phyloP scores from a whole-genome alignment of 2,329 filamentous ascomycete genomes.

The Eutypella sp. region DNA sequence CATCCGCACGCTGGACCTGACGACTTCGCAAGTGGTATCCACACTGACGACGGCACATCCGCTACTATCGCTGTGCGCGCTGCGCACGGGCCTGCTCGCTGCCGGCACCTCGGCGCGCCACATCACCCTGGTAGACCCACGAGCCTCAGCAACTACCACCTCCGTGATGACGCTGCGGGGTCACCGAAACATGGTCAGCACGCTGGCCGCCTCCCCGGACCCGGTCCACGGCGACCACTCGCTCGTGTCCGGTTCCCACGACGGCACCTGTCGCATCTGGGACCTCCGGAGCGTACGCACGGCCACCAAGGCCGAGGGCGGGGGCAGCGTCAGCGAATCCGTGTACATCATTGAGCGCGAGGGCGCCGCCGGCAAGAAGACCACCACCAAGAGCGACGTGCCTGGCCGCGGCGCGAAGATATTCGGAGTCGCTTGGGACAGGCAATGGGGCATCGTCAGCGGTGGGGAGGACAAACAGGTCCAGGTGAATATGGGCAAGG shows the following conservation, averaged over 20 bases:
- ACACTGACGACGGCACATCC: conserved; percentile 80
- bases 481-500: conserved; percentile 76
- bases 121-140: conserved; percentile 89
- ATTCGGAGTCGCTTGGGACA: conserved; percentile 82
- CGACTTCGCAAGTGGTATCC: conserved; percentile 72
- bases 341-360: conserved; percentile 74
- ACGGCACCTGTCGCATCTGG: conserved; percentile 91
- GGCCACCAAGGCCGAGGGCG: conserved; percentile 54
- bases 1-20: conserved; percentile 84
- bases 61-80: conserved; percentile 70
- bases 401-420: conserved; percentile 87
- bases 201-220: conserved; percentile 46
- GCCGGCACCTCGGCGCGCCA: conserved; percentile 81
- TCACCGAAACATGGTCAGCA: conserved; percentile 69
- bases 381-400: conserved; percentile 49
- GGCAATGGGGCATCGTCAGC: conserved; percentile 81
- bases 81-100: conserved; percentile 60
- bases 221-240: conserved; percentile 78
- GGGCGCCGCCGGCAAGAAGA: conserved; percentile 59
- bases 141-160: conserved; percentile 69
- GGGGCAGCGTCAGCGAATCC: conserved; percentile 64
- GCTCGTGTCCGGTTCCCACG: conserved; percentile 85
- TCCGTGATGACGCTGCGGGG: conserved; percentile 87
- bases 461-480: conserved; percentile 91
- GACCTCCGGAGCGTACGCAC: conserved; percentile 71